Percentiles rank a stretch among this genome's conserved stretches.
These are phyloP conservation scores for Chaetomium strumarium DNA, from an alignment of 2,329 filamentous ascomycete species.

Conservation along the genomic window DNA sequence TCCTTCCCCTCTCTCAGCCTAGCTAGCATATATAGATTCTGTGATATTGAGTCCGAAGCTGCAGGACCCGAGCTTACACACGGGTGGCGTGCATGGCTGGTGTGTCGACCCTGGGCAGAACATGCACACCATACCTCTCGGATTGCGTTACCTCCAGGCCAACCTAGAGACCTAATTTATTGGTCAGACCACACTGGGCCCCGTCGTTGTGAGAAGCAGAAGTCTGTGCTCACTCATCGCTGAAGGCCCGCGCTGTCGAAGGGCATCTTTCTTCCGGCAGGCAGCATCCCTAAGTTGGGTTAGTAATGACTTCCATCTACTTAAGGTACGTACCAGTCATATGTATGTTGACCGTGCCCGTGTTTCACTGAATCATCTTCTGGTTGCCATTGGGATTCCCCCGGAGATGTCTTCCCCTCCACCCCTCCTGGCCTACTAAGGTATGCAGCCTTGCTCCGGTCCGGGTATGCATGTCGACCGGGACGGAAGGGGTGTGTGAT, in stretches of 20 bases:
- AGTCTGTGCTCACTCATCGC: background rate
- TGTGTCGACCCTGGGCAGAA: background rate
- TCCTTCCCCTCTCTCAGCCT: background rate
- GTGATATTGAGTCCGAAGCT: slow-evolving; percentile 16
- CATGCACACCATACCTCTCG: background rate
- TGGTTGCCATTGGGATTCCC: background rate
- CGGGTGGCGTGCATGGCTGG: slow-evolving; percentile 1
- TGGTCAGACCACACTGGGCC: background rate
- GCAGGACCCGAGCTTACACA: slow-evolving; percentile 8
- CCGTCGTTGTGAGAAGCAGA: background rate
- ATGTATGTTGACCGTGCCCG: no score
- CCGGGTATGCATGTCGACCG: slow-evolving; percentile 7
- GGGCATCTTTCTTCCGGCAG: no score
- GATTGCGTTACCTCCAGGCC: background rate
- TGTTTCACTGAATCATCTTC: background rate
- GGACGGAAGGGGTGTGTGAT: background rate
- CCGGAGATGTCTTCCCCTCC: background rate
- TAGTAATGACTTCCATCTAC: no score
- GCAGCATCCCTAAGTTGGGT: no score
- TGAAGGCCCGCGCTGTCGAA: no score
- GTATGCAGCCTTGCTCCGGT: slow-evolving; percentile 8
- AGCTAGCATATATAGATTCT: slow-evolving; percentile 14
- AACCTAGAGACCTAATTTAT: background rate
- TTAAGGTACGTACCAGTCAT: background rate
- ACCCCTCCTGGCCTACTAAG: slow-evolving; percentile 3